Evolutionary conservation across 208 protist species (phyloP).

Genomic region (Acanthamoeba triangularis): DNA sequence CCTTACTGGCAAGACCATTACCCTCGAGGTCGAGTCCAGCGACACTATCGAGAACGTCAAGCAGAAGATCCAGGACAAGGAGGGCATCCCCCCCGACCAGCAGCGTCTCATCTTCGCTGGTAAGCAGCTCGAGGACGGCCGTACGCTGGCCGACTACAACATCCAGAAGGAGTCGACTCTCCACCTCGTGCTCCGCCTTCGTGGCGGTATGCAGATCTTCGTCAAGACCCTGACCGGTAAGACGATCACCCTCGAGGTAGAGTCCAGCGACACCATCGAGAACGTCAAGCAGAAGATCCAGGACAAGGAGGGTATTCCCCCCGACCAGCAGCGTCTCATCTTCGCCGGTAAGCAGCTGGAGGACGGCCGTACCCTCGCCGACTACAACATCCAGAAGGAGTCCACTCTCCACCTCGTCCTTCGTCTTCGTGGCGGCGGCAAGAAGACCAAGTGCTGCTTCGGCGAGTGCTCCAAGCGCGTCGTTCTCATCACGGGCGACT

Average conservation of each 20-base stretch:
- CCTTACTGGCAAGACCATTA: not conserved
- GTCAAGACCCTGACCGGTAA: constrained; percentile 81
- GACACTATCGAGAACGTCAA: constrained; percentile 97
- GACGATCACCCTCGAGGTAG: constrained; percentile 86
- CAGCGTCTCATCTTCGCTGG: constrained; percentile 96
- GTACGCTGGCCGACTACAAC: constrained; percentile 99
- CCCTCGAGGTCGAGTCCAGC: constrained; percentile 94
- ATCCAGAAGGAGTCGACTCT: constrained; percentile 97
- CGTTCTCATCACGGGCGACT: constrained; percentile 87
- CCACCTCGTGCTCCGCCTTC: constrained; percentile 90
- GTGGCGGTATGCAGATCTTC: constrained; percentile 87
- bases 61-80: constrained; percentile 96
- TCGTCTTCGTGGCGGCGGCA: constrained; percentile 94
- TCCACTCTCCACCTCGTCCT: constrained; percentile 88
- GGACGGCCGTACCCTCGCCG: constrained; percentile 91
- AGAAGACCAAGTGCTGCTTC: constrained; percentile 82
- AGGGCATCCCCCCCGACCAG: constrained; percentile 95
- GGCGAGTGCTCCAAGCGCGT: constrained; percentile 80
- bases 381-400: constrained; percentile 97
- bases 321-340: constrained; percentile 93
- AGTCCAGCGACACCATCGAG: not conserved
- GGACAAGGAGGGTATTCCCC: constrained; percentile 17
- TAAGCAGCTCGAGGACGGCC: constrained; percentile 98
- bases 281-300: constrained; percentile 19
- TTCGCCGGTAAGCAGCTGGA: constrained; percentile 92